These are phyloP conservation scores for Rhizopogon sp. DNA, from an alignment of 768 basidiomycete species.

Conservation along the genomic window DNA sequence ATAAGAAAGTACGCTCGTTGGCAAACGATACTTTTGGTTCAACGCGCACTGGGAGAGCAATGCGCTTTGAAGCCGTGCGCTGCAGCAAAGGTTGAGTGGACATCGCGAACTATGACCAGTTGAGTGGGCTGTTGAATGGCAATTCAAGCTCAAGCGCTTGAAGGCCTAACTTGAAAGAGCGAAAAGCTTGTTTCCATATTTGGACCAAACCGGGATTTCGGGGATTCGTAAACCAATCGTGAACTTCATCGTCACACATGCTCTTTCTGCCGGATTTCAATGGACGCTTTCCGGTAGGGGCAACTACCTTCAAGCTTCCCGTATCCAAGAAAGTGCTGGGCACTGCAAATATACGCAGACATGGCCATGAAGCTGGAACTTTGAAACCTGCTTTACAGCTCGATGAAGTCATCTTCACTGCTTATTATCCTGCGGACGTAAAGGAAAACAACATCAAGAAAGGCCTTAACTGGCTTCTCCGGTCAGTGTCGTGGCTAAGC, in stretches of 20 bases:
- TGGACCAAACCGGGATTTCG: too few relatives aligned
- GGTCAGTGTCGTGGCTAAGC: constrained; percentile 31
- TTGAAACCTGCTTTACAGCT: constrained; percentile 43
- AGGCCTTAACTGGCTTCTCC: constrained; percentile 53
- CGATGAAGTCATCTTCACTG: constrained; percentile 60
- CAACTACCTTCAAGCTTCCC: constrained; percentile 50
- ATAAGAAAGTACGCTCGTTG: constrained; percentile 93
- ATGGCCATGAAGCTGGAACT: neutral
- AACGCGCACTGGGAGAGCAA: constrained; percentile 91
- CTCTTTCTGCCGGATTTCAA: constrained; percentile 37
- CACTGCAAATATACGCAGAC: constrained; percentile 29
- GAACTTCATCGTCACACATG: constrained; percentile 20
- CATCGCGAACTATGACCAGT: constrained; percentile 41
- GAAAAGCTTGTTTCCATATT: neutral
- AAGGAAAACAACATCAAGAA: constrained; percentile 21
- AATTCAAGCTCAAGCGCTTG: neutral
- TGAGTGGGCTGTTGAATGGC: neutral
- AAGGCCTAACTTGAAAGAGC: neutral
- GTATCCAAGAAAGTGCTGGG: constrained; percentile 38
- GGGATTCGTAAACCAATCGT: too few relatives aligned
- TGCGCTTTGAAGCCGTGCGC: constrained; percentile 89
- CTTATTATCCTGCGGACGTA: constrained; percentile 57
- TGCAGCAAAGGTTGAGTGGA: constrained; percentile 97
- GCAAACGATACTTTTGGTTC: constrained; percentile 95
- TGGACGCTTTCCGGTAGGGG: constrained; percentile 55